phyloP scores from a whole-genome alignment of 352 stramenopile species.

The Pseudoperonospora humuli region DNA sequence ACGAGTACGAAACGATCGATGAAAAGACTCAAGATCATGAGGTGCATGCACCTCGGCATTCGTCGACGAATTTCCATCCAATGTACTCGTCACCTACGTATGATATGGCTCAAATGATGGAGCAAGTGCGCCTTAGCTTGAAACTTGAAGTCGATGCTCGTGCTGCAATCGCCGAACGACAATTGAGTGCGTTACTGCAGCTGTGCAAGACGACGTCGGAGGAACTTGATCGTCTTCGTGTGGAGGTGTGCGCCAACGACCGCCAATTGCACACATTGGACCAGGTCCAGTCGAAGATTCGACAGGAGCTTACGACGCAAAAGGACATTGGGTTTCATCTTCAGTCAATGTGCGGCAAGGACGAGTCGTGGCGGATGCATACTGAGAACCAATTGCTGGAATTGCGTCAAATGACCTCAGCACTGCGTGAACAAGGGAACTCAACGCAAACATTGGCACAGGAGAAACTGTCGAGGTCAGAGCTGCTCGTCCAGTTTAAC shows the following conservation, averaged over 20 bases:
- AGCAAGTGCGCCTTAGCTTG: slow-evolving; percentile 72
- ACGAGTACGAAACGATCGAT: slow-evolving; percentile 8
- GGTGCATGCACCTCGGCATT: slow-evolving; percentile 2
- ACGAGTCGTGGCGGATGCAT: slow-evolving; percentile 81
- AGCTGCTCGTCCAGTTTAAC: slow-evolving; percentile 78
- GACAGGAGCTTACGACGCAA: slow-evolving; percentile 72
- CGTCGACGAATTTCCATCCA: slow-evolving; percentile 16
- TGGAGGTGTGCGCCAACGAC: slow-evolving; percentile 65
- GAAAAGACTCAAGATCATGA: slow-evolving; percentile 21
- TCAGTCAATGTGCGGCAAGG: slow-evolving; percentile 77
- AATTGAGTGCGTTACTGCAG: slow-evolving; percentile 65
- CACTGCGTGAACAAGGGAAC: slow-evolving; percentile 64
- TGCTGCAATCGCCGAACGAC: slow-evolving; percentile 63
- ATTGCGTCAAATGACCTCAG: slow-evolving; percentile 60
- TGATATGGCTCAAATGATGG: slow-evolving; percentile 80
- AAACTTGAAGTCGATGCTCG: slow-evolving; percentile 78
- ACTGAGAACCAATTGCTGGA: slow-evolving; percentile 76
- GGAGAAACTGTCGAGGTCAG: slow-evolving; percentile 64
- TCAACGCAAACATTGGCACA: slow-evolving; percentile 49
- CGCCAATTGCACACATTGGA: slow-evolving; percentile 70
- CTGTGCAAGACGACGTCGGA: slow-evolving; percentile 70
- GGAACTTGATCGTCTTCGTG: slow-evolving; percentile 55
- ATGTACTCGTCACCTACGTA: slow-evolving; percentile 68
- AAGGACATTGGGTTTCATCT: slow-evolving; percentile 78
- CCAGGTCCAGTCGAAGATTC: slow-evolving; percentile 66